Percentiles rank a stretch among this genome's conserved stretches.
These are phyloP conservation scores for Mrakia gelida DNA, from an alignment of 768 basidiomycete genomes.

Conservation along the genomic window DNA sequence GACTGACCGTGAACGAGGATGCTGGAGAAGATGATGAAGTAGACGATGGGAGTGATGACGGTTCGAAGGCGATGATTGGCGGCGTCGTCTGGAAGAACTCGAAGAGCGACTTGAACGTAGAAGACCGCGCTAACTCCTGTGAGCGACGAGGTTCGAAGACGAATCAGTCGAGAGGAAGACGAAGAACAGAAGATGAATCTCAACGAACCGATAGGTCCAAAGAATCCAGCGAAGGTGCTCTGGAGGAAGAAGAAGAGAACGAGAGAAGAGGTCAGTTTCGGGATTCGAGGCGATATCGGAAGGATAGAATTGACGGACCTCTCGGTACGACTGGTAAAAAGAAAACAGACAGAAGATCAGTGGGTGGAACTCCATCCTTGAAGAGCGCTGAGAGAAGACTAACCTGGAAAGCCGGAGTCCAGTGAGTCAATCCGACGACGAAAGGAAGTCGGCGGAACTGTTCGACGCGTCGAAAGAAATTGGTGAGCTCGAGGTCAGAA, in stretches of 20 bases:
- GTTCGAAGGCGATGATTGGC: slow-evolving; percentile 36
- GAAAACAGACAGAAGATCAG: no score
- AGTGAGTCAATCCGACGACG: slow-evolving; percentile 38
- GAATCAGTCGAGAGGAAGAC: no score
- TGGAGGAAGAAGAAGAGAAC: no score
- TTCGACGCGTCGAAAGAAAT: background rate
- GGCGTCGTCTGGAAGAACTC: slow-evolving; percentile 43
- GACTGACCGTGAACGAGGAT: slow-evolving; percentile 43
- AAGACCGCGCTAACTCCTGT: slow-evolving; percentile 40
- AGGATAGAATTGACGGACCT: no score
- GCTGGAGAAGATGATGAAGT: slow-evolving; percentile 45
- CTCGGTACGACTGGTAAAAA: slow-evolving; percentile 14
- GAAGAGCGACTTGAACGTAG: slow-evolving; percentile 45
- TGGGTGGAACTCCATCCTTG: no score
- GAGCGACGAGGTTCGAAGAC: no score
- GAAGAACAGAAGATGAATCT: no score
- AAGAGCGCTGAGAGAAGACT: background rate
- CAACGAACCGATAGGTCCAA: slow-evolving; percentile 8
- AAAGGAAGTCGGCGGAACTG: no score
- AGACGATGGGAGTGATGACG: slow-evolving; percentile 37
- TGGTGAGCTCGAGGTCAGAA: background rate
- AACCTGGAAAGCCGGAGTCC: background rate
- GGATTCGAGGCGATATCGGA: no score
- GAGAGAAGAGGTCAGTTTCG: no score
- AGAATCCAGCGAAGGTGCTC: background rate